Base-by-base conservation (phyloP, 257 asterid genomes). In the Nemophila menziesii region DNA sequence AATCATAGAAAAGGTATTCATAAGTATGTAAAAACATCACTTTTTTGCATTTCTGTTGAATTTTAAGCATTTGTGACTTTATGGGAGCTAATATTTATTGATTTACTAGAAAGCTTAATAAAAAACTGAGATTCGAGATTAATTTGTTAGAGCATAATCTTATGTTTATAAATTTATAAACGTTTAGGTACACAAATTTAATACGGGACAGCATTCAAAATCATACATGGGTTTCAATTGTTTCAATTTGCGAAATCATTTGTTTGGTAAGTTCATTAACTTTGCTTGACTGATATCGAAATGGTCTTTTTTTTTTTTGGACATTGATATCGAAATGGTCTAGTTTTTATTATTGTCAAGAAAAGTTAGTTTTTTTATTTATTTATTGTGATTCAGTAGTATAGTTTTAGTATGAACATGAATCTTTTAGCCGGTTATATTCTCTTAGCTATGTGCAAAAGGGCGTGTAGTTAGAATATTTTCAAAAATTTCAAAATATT, bases 191-290 rank as follows among this genome's bases (percentile, higher is more conserved):
- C 4, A 20, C 52, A 12, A 3, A 22, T 49, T 57, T 42, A 33
- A 5, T 11, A 17, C 34, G 15, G 45, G 26, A 15, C 16, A 43
- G 16, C 45, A 13, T 8, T 22, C 23, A 7, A 20, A 47, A 34
- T 21, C n/a, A 16, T 49, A 36, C 36, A 39, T 56, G 44, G 24
- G 41, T 49, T 56, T 43, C 22, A 21, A 20, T 26, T 48, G 54
- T 34, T 66, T 48, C 59, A 50, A 60, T 51, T 51, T 57, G 40
- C 63, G 68, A 70, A 59, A 63, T 46, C 22, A 47, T 12, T 19
- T 57, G 55, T 36, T 48, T 18, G 48, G 66, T 69, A 49, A 39
- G 71, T 67, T 26, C 33, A 16, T 24, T 51, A 52, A 4, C 36
- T 51, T 24, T 23, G 44, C 51, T n/a, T 11, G n/a, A 5, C 21